These are phyloP conservation scores for Candida chilensis DNA, from an alignment of 805 yeast genomes.

Conservation along the genomic window DNA sequence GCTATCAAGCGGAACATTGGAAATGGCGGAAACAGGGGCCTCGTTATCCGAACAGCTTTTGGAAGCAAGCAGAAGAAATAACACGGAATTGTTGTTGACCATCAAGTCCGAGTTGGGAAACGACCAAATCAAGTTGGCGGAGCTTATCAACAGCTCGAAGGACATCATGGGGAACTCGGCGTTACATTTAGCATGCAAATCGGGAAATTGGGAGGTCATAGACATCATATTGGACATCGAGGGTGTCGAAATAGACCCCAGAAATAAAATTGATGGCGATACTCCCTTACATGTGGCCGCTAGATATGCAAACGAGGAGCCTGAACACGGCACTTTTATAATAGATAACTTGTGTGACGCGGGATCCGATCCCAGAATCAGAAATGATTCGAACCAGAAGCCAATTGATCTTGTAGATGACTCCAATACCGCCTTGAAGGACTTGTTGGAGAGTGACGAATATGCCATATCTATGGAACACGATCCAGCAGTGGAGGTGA, in stretches of 20 bases:
- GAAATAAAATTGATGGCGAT: conserved; percentile 61
- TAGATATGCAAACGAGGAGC: conserved; percentile 65
- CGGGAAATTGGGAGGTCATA: conserved; percentile 81
- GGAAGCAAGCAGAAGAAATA: conserved; percentile 85
- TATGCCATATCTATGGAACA: conserved; percentile 44
- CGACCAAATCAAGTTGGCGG: conserved; percentile 27
- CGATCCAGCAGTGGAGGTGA: conserved; percentile 23
- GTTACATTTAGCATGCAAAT: conserved; percentile 70
- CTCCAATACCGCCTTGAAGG: conserved; percentile 46
- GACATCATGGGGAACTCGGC: conserved; percentile 78
- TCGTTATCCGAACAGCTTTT: conserved; percentile 67
- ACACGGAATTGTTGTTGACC: conserved; percentile 59
- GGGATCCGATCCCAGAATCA: conserved; percentile 72
- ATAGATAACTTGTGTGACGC: conserved; percentile 82
- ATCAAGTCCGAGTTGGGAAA: conserved; percentile 36
- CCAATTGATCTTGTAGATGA: conserved; percentile 63
- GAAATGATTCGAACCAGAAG: conserved; percentile 54
- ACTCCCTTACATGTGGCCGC: conserved; percentile 90
- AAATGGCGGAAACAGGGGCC: no score
- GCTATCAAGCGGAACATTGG: no score
- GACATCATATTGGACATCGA: conserved; percentile 78
- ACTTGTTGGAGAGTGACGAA: conserved; percentile 75
- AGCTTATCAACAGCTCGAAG: conserved; percentile 56
- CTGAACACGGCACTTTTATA: conserved; percentile 75
- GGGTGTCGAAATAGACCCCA: conserved; percentile 85